Percentiles rank a stretch among this genome's conserved stretches.
Evolutionary conservation across 2,329 filamentous ascomycete species (phyloP).

Genomic region (Raffaelea arxii): DNA sequence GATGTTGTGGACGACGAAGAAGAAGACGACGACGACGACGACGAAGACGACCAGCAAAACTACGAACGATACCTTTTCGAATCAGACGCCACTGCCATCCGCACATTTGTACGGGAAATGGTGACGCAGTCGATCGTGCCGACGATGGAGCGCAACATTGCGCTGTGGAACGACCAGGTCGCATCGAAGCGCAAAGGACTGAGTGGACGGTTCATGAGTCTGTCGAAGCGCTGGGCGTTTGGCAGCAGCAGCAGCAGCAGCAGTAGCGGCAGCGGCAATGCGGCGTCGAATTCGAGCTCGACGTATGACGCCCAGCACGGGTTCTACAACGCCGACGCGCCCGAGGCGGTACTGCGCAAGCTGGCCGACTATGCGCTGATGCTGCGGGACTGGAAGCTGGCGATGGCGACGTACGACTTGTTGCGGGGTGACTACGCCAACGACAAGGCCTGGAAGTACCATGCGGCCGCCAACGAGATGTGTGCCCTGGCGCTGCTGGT

Average conservation of each 20-base stretch:
- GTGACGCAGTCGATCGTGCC: constrained; percentile 91
- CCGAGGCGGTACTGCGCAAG: constrained; percentile 87
- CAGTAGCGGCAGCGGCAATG: constrained; percentile 19
- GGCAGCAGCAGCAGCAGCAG: constrained; percentile 53
- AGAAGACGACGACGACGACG: constrained; percentile 51
- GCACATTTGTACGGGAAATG: constrained; percentile 85
- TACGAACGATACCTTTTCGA: constrained; percentile 75
- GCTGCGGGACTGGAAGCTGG: constrained; percentile 91
- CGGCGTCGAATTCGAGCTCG: constrained; percentile 43
- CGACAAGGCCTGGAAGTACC: constrained; percentile 94
- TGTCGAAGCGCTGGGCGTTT: constrained; percentile 75
- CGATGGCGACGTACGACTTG: constrained; percentile 85
- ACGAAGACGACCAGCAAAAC: constrained; percentile 62
- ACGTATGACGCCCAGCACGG: constrained; percentile 75
- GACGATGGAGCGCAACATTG: constrained; percentile 87
- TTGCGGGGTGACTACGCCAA: constrained; percentile 81
- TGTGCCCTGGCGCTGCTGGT: constrained; percentile 75
- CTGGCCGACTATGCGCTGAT: constrained; percentile 94
- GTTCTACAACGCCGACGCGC: constrained; percentile 73
- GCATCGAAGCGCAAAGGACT: constrained; percentile 82
- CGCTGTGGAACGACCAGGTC: constrained; percentile 95
- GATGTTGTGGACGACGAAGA: constrained; percentile 1
- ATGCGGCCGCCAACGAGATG: constrained; percentile 94
- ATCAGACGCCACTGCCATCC: constrained; percentile 80
- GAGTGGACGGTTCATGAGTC: constrained; percentile 84